These are phyloP conservation scores for Solanum sejunctum DNA, from an alignment of 257 asterid genomes.

Conservation along the genomic window DNA sequence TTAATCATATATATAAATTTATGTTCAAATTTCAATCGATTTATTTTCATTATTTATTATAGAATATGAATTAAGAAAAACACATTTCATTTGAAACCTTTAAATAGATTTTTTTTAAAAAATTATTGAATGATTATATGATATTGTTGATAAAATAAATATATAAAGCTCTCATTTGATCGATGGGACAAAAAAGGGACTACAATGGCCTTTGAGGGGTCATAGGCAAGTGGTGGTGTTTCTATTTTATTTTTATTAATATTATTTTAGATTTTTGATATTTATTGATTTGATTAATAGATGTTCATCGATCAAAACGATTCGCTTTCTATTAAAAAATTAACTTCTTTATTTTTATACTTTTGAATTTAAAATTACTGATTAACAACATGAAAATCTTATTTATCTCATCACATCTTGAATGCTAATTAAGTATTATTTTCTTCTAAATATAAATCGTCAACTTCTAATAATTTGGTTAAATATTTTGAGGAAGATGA, in stretches of 20 bases:
- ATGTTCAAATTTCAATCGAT: not conserved
- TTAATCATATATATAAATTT: not conserved
- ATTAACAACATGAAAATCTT: not conserved
- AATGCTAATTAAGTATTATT: too few species aligned
- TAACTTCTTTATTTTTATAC: not conserved
- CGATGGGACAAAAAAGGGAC: not conserved
- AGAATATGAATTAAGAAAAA: too few species aligned
- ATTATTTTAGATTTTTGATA: fast-evolving
- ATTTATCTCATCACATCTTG: not conserved
- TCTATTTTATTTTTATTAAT: not conserved
- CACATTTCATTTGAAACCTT: too few species aligned
- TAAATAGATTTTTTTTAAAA: not conserved
- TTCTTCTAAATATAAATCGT: not conserved
- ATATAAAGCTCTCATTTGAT: not conserved
- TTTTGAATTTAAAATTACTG: not conserved
- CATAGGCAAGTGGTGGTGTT: not conserved
- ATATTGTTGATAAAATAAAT: not conserved
- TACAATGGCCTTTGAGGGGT: not conserved
- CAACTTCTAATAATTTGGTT: not conserved
- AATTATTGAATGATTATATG: not conserved
- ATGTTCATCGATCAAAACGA: not conserved
- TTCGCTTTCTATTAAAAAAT: fast-evolving
- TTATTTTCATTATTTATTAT: not conserved
- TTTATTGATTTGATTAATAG: not conserved
- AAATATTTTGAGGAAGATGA: not conserved